A percentile compares a stretch with the other conserved stretches of the same genome.
Evolutionary conservation across 1,139 yeast genomes (phyloP).

Genomic region (Geotrichum klebahnii): DNA sequence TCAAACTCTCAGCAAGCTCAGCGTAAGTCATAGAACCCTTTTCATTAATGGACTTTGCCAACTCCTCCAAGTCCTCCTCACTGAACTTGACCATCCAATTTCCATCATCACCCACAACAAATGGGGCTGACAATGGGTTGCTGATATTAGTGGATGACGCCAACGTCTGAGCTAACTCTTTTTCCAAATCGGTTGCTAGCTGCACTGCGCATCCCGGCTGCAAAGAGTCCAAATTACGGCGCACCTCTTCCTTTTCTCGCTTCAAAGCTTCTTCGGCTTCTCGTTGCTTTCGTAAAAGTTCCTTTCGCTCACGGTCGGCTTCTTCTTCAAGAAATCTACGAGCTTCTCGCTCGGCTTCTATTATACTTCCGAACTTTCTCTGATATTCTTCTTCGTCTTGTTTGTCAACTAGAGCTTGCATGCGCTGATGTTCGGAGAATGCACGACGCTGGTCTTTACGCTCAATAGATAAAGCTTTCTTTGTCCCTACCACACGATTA

Average conservation of each 20-base stretch:
- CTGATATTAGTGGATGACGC: background rate
- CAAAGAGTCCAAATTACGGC: conserved; percentile 14
- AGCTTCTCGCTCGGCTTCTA: conserved; percentile 18
- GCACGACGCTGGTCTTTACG: conserved; percentile 23
- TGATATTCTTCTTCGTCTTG: conserved; percentile 23
- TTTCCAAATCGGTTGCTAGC: conserved; percentile 15
- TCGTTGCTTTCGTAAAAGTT: conserved; percentile 16
- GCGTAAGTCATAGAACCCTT: conserved; percentile 14
- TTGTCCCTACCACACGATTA: conserved; percentile 21
- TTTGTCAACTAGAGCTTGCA: conserved; percentile 17
- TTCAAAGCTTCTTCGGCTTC: conserved; percentile 14
- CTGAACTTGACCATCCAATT: conserved; percentile 16
- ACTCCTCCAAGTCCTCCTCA: conserved; percentile 12
- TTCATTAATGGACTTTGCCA: conserved; percentile 11
- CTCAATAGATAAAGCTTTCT: conserved; percentile 24
- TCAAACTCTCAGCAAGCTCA: conserved; percentile 16
- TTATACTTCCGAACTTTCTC: conserved; percentile 17
- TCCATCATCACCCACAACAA: conserved; percentile 18
- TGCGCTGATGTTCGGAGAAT: conserved; percentile 23
- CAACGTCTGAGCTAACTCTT: conserved; percentile 11
- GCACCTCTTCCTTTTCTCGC: conserved; percentile 12
- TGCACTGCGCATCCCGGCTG: conserved; percentile 11
- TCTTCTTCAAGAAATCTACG: conserved; percentile 20
- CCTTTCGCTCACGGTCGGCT: conserved; percentile 19
- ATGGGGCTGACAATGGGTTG: background rate